phyloP scores from a whole-genome alignment of 2,329 filamentous ascomycete species.

The Corynespora cassiicola region DNA sequence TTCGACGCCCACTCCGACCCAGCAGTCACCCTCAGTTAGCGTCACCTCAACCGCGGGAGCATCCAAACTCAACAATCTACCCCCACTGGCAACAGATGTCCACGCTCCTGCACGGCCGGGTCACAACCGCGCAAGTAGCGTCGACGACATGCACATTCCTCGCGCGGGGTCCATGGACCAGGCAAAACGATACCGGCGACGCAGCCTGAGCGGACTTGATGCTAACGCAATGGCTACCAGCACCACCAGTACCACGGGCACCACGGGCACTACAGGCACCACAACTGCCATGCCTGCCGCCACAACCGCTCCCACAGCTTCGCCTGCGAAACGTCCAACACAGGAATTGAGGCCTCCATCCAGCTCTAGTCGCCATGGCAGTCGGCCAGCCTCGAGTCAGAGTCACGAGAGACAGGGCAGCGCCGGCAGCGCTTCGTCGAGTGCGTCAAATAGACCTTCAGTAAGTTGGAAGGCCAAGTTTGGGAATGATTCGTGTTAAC shows the following conservation, averaged over 20 bases:
- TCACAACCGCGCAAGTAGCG: slow-evolving; percentile 65
- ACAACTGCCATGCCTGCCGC: slow-evolving; percentile 19
- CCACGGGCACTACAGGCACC: too few species aligned
- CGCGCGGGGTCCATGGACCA: slow-evolving; percentile 67
- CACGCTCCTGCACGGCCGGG: slow-evolving; percentile 43
- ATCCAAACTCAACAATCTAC: slow-evolving; percentile 61
- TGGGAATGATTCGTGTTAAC: slow-evolving; percentile 6
- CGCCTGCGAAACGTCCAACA: slow-evolving; percentile 20
- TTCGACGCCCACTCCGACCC: slow-evolving; percentile 34
- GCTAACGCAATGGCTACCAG: slow-evolving; percentile 31
- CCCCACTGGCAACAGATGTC: slow-evolving; percentile 51
- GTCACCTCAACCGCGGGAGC: slow-evolving; percentile 57
- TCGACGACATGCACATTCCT: slow-evolving; percentile 74
- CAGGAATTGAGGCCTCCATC: slow-evolving; percentile 33
- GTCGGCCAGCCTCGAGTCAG: slow-evolving; percentile 40
- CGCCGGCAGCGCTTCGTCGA: slow-evolving; percentile 45
- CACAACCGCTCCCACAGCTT: slow-evolving; percentile 14
- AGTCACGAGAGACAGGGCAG: slow-evolving; percentile 47
- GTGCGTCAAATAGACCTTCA: slow-evolving; percentile 38
- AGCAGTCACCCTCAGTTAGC: slow-evolving; percentile 35
- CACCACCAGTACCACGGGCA: too few species aligned
- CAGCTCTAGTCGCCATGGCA: slow-evolving; percentile 35
- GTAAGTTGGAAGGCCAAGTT: slow-evolving; percentile 29
- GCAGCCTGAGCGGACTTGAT: slow-evolving; percentile 77
- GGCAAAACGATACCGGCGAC: slow-evolving; percentile 77